Base-by-base conservation (phyloP, 148 eudicot genomes). In the Rhododendron mucronatum region DNA sequence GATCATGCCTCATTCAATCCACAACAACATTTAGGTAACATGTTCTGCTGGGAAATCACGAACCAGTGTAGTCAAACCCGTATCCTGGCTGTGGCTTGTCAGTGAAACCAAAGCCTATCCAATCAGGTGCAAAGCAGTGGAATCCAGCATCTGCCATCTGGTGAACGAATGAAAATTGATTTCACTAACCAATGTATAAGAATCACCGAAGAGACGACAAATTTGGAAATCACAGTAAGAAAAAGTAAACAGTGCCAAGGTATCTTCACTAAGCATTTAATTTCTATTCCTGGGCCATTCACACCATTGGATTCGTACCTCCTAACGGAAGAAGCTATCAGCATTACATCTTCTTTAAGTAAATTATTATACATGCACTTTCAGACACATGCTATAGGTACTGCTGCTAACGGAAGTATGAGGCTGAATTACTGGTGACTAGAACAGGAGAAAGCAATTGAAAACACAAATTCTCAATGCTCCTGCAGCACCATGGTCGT, bases 71-170 rank as follows among this genome's bases (percentile, higher is more conserved):
- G 89, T 97, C 98, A 89, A 95, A 97, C 67, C 93, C 99, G 86
- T 92, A 95, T 89, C 96, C 95, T 80, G 99, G 89, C 88, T 94
- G 96, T 83, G 99, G 99, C 92, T 93, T 94, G 89, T 97, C 99
- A 88, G 98, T 94, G 90, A 97, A 97, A 57, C 99, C 99, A 90
- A 97, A 97, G 84, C 99, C 99, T 86, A 97, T 91, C 99, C 99
- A 97, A 86, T 97, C 99, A 86, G 99, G 99, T 88, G 99, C 99
- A 89, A 93, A 86, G 91, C 99, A 97, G 90, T 91, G 99, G 87
- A 92, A 97, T 85, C 99, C 99, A 86, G 91, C 85, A 91, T 95
- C 98, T 84, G 98, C 91, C 99, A 97, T 87, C 99, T 97, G 83
- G 78, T 77, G 37, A 89, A 86, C 76, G 69, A 45, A 65, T 16